phyloP scores from a whole-genome alignment of 2,329 filamentous ascomycete genomes.

The Alternaria longipes region DNA sequence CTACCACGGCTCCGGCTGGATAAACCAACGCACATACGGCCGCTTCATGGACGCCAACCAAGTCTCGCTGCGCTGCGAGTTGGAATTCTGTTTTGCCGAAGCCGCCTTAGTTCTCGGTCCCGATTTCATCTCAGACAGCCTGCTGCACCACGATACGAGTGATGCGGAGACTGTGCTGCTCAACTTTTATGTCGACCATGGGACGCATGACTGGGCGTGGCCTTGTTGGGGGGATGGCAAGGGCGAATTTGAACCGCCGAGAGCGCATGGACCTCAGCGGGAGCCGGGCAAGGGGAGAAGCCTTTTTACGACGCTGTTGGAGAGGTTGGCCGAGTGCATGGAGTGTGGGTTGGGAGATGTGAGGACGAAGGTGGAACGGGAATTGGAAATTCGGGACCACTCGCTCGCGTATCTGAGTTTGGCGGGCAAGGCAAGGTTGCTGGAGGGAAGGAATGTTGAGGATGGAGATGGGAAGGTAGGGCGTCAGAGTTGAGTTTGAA shows the following conservation, averaged over 20 bases:
- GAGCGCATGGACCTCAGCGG: constrained; percentile 39
- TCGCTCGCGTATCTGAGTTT: constrained; percentile 35
- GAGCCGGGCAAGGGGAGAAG: constrained; percentile 19
- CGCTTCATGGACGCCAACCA: constrained; percentile 42
- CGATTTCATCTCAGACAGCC: constrained; percentile 34
- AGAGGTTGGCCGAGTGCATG: constrained; percentile 34
- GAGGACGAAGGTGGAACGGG: constrained; percentile 26
- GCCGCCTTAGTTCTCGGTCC: constrained; percentile 36
- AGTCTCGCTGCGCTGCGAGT: constrained; percentile 38
- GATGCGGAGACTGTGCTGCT: constrained; percentile 32
- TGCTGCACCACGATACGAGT: constrained; percentile 25
- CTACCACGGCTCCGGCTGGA: constrained; percentile 43
- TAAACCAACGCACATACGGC: constrained; percentile 43
- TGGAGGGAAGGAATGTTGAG: constrained; percentile 33
- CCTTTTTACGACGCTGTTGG: constrained; percentile 38
- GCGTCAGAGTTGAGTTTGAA: neutral
- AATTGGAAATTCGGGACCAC: constrained; percentile 30
- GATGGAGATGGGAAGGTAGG: neutral
- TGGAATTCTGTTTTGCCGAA: constrained; percentile 45
- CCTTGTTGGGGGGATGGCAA: constrained; percentile 25
- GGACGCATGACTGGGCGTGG: constrained; percentile 38
- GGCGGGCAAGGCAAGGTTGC: constrained; percentile 36
- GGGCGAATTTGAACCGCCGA: constrained; percentile 38
- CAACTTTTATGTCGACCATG: constrained; percentile 42
- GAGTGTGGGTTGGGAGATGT: constrained; percentile 34